Evolutionary conservation across 805 yeast species (phyloP).

Genomic region (Kluyveromyces wickerhamii): DNA sequence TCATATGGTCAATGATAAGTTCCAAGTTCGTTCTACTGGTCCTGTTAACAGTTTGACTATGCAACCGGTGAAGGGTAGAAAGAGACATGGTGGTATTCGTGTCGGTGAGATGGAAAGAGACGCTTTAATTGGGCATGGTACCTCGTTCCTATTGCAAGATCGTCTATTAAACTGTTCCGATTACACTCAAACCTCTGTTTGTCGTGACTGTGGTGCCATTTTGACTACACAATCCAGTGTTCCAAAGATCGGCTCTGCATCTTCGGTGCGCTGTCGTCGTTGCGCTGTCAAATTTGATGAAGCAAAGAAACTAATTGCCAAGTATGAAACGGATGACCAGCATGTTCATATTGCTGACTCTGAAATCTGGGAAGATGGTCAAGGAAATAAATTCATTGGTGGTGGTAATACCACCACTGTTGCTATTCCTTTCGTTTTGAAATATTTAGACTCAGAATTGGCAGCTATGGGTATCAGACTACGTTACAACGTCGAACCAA

Average conservation of each 20-base stretch:
- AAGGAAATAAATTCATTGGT: slow-evolving; percentile 83
- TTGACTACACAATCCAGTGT: slow-evolving; percentile 85
- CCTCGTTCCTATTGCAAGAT: slow-evolving; percentile 90
- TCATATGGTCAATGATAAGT: slow-evolving; percentile 99
- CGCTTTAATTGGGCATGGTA: slow-evolving; percentile 97
- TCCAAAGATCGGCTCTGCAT: slow-evolving; percentile 78
- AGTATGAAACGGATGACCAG: slow-evolving; percentile 24
- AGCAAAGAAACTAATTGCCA: slow-evolving; percentile 35
- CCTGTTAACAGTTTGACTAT: slow-evolving; percentile 94
- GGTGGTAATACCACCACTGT: slow-evolving; percentile 92
- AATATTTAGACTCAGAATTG: slow-evolving; percentile 89
- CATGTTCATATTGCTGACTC: slow-evolving; percentile 50
- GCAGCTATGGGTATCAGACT: slow-evolving; percentile 97
- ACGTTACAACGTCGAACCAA: slow-evolving; percentile 78
- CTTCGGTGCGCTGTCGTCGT: slow-evolving; percentile 80
- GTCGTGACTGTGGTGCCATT: slow-evolving; percentile 90
- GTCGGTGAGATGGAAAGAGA: slow-evolving; percentile 99
- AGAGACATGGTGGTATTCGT: slow-evolving; percentile 98
- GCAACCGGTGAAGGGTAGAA: slow-evolving; percentile 99
- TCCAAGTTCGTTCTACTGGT: slow-evolving; percentile 98
- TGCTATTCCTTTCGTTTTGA: slow-evolving; percentile 93
- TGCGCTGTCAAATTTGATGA: slow-evolving; percentile 71
- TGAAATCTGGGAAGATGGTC: slow-evolving; percentile 95
- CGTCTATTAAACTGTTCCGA: slow-evolving; percentile 92
- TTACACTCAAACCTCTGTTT: slow-evolving; percentile 83